Conservation (phyloP, 2,329 filamentous ascomycete genomes). For the Alternaria ethzedia region DNA sequence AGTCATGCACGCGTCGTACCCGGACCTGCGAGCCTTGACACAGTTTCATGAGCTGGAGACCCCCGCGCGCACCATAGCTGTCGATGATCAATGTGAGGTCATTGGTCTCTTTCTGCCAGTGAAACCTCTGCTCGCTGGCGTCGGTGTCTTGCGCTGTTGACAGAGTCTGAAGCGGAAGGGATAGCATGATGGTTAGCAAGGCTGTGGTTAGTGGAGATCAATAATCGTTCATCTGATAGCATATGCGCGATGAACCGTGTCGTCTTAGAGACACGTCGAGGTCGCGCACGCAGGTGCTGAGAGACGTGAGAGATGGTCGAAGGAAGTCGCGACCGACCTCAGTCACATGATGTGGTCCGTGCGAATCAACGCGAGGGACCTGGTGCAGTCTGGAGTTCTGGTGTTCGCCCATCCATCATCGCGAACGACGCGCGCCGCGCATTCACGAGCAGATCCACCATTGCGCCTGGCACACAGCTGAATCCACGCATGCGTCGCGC, state of each 20-base stretch:
- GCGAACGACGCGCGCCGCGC: slow-evolving; percentile 41
- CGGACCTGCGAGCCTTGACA: slow-evolving; percentile 50
- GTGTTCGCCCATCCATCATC: slow-evolving; percentile 40
- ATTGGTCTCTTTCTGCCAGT: slow-evolving; percentile 45
- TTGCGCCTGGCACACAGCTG: slow-evolving; percentile 29
- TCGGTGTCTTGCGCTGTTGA: slow-evolving; percentile 43
- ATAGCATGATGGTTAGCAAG: slow-evolving; percentile 33
- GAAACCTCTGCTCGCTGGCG: slow-evolving; percentile 35
- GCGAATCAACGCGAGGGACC: slow-evolving; percentile 27
- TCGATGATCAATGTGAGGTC: slow-evolving; percentile 44
- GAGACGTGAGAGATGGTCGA: not conserved
- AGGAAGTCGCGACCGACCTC: slow-evolving; percentile 23
- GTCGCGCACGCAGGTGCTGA: not conserved
- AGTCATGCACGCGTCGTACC: slow-evolving; percentile 43
- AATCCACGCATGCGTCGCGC: slow-evolving; percentile 30
- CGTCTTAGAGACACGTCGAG: not conserved
- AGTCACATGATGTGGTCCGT: slow-evolving; percentile 27
- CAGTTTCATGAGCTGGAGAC: slow-evolving; percentile 48
- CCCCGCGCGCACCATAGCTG: slow-evolving; percentile 32
- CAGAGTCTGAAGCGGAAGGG: slow-evolving; percentile 39
- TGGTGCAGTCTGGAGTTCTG: slow-evolving; percentile 35
- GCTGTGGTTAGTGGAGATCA: slow-evolving; percentile 4
- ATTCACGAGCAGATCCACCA: slow-evolving; percentile 29
- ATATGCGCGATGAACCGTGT: not conserved
- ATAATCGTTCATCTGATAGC: not conserved